A percentile compares a stretch with the other conserved stretches of the same genome.
Conservation (phyloP, 306 rosid genomes). For the Cyamopsis tetragonoloba region DNA sequence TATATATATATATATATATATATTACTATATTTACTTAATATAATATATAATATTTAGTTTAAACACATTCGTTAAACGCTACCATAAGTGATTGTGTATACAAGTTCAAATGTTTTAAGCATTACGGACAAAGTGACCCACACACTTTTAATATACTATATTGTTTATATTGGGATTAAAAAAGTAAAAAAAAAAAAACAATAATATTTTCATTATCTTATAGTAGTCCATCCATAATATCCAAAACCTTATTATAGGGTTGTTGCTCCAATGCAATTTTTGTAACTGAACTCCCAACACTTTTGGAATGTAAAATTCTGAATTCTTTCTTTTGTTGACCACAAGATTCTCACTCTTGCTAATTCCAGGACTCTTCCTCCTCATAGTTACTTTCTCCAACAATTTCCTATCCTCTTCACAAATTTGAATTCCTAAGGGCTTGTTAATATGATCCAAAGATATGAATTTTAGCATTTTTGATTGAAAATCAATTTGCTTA, state of each 20-base stretch:
- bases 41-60: too few species aligned
- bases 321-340: slow-evolving; percentile 31
- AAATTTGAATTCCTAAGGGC: slow-evolving; percentile 28
- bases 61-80: too few species aligned
- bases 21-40: too few species aligned
- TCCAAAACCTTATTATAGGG: slow-evolving; percentile 38
- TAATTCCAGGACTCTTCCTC: slow-evolving; percentile 41
- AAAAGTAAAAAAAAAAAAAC: too few species aligned
- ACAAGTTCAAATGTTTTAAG: too few species aligned
- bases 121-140: too few species aligned
- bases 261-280: background rate
- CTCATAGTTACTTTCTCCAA: slow-evolving; percentile 48
- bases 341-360: slow-evolving; percentile 56
- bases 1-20: too few species aligned
- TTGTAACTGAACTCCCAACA: slow-evolving; percentile 42
- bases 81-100: too few species aligned
- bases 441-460: slow-evolving; percentile 22
- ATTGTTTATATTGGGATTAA: too few species aligned
- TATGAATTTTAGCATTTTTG: slow-evolving; percentile 44
- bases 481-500: slow-evolving; percentile 41
- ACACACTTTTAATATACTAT: too few species aligned
- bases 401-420: slow-evolving; percentile 48
- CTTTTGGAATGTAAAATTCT: slow-evolving; percentile 48
- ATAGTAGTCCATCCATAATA: slow-evolving; percentile 51
- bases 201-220: background rate